A percentile compares a stretch with the other conserved stretches of the same genome.
Evolutionary conservation across 331 rosid species (phyloP).

Genomic region (Stylosanthes scabra): DNA sequence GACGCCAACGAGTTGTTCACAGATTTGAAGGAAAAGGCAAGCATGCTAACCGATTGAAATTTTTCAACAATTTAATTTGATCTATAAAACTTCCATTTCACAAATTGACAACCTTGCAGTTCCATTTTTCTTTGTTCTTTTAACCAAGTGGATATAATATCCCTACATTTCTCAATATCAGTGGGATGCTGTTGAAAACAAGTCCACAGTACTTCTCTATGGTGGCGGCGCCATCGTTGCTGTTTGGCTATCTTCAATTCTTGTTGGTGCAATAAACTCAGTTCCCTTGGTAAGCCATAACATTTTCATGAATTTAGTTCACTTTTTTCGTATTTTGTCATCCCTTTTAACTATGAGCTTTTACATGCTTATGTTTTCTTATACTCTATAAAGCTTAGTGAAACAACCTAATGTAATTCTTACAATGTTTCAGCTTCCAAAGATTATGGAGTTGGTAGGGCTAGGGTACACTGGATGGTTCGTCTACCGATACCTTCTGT

Average conservation of each 20-base stretch:
- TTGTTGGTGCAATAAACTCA: slow-evolving; percentile 91
- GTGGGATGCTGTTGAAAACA: slow-evolving; percentile 99
- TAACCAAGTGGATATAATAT: slow-evolving; percentile 37
- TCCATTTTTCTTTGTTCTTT: slow-evolving; percentile 25
- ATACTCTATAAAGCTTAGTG: too few species aligned
- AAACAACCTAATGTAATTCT: too few species aligned
- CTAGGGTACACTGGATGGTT: slow-evolving; percentile 99
- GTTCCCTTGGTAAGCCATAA: slow-evolving; percentile 81
- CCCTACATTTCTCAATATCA: slow-evolving; percentile 41
- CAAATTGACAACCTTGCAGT: slow-evolving; percentile 13
- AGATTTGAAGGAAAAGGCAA: slow-evolving; percentile 95
- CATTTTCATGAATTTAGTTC: slow-evolving; percentile 9
- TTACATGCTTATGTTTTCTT: slow-evolving; percentile 2
- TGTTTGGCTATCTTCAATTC: slow-evolving; percentile 88
- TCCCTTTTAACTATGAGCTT: slow-evolving; percentile 15
- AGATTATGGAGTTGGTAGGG: slow-evolving; percentile 95
- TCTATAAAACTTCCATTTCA: slow-evolving; percentile 10
- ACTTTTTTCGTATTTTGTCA: neutral
- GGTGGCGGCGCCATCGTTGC: slow-evolving; percentile 94
- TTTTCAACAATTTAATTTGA: slow-evolving; percentile 26
- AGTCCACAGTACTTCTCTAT: slow-evolving; percentile 86
- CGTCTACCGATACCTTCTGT: slow-evolving; percentile 97
- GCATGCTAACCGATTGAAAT: slow-evolving; percentile 36
- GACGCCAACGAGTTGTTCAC: slow-evolving; percentile 73
- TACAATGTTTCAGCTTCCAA: slow-evolving; percentile 76